Evolutionary conservation across 78 protist species (phyloP).

Genomic region (Speleostelium caveatum): DNA sequence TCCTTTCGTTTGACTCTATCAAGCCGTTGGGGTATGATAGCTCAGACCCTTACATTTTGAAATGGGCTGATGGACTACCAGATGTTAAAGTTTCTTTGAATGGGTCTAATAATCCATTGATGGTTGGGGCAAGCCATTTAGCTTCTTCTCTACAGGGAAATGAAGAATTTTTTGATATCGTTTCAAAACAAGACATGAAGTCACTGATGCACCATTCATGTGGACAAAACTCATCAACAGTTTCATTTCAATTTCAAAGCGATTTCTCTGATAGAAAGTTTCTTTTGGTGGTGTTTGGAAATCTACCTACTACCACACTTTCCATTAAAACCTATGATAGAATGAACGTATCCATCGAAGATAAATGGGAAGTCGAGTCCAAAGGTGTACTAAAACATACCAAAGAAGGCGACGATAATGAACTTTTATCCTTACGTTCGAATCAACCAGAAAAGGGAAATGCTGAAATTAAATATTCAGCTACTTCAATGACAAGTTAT

Average conservation of each 20-base stretch:
- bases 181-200: slow-evolving; percentile 33
- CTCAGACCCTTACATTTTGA: not conserved
- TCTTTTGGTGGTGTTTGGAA: not conserved
- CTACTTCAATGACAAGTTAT: slow-evolving; percentile 3
- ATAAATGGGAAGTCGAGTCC: too few species aligned
- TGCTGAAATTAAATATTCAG: slow-evolving; percentile 13
- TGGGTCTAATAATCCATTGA: slow-evolving; percentile 9
- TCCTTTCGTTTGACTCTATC: too few species aligned
- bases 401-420: too few species aligned
- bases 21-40: too few species aligned
- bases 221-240: not conserved
- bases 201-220: slow-evolving; percentile 38
- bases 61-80: slow-evolving; percentile 23
- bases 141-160: not conserved
- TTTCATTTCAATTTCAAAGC: not conserved
- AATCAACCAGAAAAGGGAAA: too few species aligned
- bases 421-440: too few species aligned
- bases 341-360: too few species aligned
- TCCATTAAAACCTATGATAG: too few species aligned
- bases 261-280: too few species aligned
- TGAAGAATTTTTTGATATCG: slow-evolving; percentile 1
- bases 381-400: too few species aligned
- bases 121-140: slow-evolving; percentile 18
- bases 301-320: not conserved
- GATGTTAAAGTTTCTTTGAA: not conserved